A percentile compares a stretch with the other conserved stretches of the same genome.
These are phyloP conservation scores for Geoglossum glabrum DNA, from an alignment of 495 filamentous ascomycete genomes.

Conservation along the genomic window DNA sequence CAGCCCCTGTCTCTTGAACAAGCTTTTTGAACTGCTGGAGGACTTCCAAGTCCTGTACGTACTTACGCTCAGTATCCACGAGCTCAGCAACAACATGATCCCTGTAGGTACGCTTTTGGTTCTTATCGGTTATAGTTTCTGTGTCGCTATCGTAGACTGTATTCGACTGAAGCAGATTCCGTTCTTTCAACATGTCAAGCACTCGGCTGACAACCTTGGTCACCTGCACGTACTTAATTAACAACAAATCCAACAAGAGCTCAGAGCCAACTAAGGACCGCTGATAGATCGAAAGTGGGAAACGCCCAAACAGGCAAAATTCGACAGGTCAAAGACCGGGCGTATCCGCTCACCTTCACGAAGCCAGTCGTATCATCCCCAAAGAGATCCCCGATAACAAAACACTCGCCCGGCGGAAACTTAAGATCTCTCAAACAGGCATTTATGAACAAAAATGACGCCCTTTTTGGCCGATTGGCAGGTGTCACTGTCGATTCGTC, in stretches of 20 bases:
- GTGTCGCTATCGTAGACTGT: constrained; percentile 25
- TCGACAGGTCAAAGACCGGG: background rate
- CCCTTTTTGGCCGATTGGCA: constrained; percentile 41
- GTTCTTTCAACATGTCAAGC: constrained; percentile 60
- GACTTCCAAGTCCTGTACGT: constrained; percentile 94
- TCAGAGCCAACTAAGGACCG: background rate
- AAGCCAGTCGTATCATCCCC: constrained; percentile 92
- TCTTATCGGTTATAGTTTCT: constrained; percentile 16
- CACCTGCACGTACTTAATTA: constrained; percentile 26
- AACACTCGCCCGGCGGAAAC: constrained; percentile 62
- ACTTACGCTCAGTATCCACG: constrained; percentile 86
- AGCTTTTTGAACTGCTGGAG: constrained; percentile 82
- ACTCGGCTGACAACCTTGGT: constrained; percentile 72
- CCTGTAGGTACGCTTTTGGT: constrained; percentile 52
- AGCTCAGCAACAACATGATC: constrained; percentile 80
- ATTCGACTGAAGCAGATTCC: constrained; percentile 38
- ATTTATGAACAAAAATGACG: constrained; percentile 34
- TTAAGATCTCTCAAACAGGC: constrained; percentile 44
- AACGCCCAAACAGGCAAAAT: background rate
- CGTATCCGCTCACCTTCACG: constrained; percentile 50
- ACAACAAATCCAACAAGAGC: background rate
- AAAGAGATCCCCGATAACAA: constrained; percentile 79
- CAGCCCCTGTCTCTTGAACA: constrained; percentile 65
- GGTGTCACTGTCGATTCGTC: constrained; percentile 37
- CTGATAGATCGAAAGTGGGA: background rate